Base-by-base conservation (phyloP, 257 asterid genomes). In the Solanum neorickii region DNA sequence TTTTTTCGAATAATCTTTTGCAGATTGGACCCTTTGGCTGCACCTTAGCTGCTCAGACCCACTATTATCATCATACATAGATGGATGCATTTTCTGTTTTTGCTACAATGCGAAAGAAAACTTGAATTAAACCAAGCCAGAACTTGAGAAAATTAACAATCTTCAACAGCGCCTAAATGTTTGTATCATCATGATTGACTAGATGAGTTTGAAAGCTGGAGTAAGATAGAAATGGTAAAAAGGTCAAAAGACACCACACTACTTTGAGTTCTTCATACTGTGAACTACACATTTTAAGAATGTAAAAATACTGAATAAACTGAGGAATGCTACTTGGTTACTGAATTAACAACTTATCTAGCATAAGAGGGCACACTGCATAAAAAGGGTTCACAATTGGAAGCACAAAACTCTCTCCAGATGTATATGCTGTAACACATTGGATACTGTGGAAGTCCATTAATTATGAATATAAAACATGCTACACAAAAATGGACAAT, bases 11-110 rank as follows among this genome's bases (percentile, higher is more conserved):
- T 93, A 66, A 77, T 91, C 94, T 88, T 96, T 95, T 23, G 94
- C 94, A 83, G 87, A 70, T 73, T 90, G 87, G 75, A 97, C 86
- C 90, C 98, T 94, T 88, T 83, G 92, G 92, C 99, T 95, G 94
- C 90, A 89, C 90, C 99, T 93, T 86, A 90, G 82, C 87, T 91
- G 89, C 87, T 92, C 96, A 18, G 94, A 87, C 72, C 86, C 83
- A 52, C 73, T 84, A 69, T 83, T 94, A 91, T 90, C 95, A 23
- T 93, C 97, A 42, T 95, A 97, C 97, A 95, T 89, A 91, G 90
- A 83, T 29, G 99, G 99, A 83, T 95, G 98, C 96, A 97, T 93
- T 93, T 89, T 95, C 90, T 93, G 98, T 88, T 90, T 93, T 91
- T 91, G 94, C 99, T 96, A 92, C 93, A 91, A 88, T 31, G 82